phyloP scores from a whole-genome alignment of 192 early-diverging fungal genomes.

The Glomus cerebriforme region DNA sequence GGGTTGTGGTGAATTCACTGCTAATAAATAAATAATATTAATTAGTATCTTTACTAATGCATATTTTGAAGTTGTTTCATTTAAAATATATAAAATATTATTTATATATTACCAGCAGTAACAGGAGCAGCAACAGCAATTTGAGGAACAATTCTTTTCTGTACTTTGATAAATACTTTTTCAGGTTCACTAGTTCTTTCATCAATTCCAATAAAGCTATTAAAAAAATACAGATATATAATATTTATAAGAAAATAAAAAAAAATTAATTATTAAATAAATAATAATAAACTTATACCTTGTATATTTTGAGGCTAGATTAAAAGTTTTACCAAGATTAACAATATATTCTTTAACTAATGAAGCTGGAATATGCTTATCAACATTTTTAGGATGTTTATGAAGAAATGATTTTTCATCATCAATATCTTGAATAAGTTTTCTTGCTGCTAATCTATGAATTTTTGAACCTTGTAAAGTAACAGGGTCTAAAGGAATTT shows the following conservation, averaged over 20 bases:
- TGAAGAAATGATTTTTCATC: conserved; percentile 14
- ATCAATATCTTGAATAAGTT: conserved; percentile 30
- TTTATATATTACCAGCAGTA: too few relatives aligned
- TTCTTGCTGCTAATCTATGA: conserved; percentile 28
- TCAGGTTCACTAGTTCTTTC: neutral
- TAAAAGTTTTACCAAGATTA: conserved; percentile 1
- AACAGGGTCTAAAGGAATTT: conserved; percentile 5
- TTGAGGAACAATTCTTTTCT: neutral
- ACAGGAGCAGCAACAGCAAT: too few relatives aligned
- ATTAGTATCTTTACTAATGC: too few relatives aligned
- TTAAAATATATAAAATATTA: too few relatives aligned
- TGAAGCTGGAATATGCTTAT: neutral
- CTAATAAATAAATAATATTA: too few relatives aligned
- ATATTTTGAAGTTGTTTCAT: too few relatives aligned
- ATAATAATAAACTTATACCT: conserved; percentile 4
- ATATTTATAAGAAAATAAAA: neutral
- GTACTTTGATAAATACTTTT: neutral
- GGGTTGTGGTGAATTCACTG: too few relatives aligned
- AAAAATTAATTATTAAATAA: neutral
- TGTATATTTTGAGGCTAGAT: conserved; percentile 16
- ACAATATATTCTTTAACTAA: conserved; percentile 3
- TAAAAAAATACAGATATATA: neutral
- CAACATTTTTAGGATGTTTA: conserved; percentile 5
- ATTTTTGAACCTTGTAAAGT: conserved; percentile 12
- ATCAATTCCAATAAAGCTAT: neutral